phyloP scores from a whole-genome alignment of 257 asterid species.

The Galeopsis tetrahit region DNA sequence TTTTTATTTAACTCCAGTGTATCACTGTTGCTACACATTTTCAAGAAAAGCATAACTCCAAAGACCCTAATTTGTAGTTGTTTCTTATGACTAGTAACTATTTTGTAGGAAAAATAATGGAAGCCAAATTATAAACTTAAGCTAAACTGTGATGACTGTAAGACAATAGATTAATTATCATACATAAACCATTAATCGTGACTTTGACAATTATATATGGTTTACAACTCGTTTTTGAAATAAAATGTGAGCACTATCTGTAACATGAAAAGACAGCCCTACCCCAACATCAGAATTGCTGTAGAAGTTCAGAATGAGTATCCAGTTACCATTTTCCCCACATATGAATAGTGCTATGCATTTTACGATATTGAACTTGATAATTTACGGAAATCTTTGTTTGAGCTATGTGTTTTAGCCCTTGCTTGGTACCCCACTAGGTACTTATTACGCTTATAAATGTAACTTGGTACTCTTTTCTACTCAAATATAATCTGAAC shows the following conservation, averaged over 20 bases:
- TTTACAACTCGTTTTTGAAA: slow-evolving; percentile 13
- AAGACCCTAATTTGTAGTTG: background rate
- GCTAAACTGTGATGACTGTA: background rate
- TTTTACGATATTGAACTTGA: background rate
- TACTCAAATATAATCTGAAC: background rate
- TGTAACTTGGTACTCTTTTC: slow-evolving; percentile 4
- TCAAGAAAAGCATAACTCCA: background rate
- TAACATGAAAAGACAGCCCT: background rate
- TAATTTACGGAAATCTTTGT: background rate
- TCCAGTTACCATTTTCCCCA: background rate
- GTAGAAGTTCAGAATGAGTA: background rate
- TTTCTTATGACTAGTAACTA: background rate
- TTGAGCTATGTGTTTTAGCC: slow-evolving; percentile 3
- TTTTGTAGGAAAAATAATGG: background rate
- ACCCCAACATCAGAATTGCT: slow-evolving; percentile 3
- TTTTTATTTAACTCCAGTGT: background rate
- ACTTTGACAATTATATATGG: slow-evolving; percentile 1
- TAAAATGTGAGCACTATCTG: background rate
- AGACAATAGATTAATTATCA: background rate
- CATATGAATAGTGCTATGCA: background rate
- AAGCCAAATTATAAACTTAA: background rate
- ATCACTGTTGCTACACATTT: background rate
- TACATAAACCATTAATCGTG: background rate
- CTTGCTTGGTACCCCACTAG: slow-evolving; percentile 4
- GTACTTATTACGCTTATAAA: background rate